Evolutionary conservation across 1,284 basidiomycete genomes (phyloP), one percentile per base, ranked within the genome.

Genomic region (Sporisorium exsertum): DNA sequence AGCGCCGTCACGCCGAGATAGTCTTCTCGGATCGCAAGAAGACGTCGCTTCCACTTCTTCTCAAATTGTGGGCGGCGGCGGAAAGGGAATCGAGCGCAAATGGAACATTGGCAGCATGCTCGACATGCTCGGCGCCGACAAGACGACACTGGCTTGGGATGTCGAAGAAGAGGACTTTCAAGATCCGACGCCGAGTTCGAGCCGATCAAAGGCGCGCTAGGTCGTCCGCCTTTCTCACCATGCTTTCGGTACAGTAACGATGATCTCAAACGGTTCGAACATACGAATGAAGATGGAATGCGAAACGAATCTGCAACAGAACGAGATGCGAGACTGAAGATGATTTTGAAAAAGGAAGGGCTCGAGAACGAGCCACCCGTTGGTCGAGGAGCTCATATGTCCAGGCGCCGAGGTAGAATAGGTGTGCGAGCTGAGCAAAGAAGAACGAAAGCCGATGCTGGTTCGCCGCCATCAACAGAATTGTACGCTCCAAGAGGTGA

Each of bases 91-190:
- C n/a, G 70, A 73, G 27, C 51, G 64, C 49, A 73, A 67, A 22
- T 77, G 74, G 74, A 77, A 77, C 42, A 64, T 77, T 32, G 74
- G 74, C 27, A 73, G 52, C 35, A 77, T 77, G 74, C 70, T 77
- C 26, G 74, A 77, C 58, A 61, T 73, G 61, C 71, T 77, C 29
- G 74, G 74, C 24, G 74, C 66, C 27, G 71, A 77, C 60, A 77
- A 73, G 40, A n/a, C 51, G 32, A 57, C 53, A 15, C 58, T 77
- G 2, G 62, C 51, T 18, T 77, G 74, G 74, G 53, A 73, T 45
- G 57, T 51, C 15, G 70, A 77, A n/a, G 66, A 77, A 29, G 74
- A 77, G 45, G 70, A 70, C 2, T 77, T 77, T 49, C 29, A 35
- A 15, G 62, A 59, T 18, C 33, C 69, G 7, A 13, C 29, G 1